Conservation (phyloP, 2,329 filamentous ascomycete species). For the Paraphaeosphaeria minitans region DNA sequence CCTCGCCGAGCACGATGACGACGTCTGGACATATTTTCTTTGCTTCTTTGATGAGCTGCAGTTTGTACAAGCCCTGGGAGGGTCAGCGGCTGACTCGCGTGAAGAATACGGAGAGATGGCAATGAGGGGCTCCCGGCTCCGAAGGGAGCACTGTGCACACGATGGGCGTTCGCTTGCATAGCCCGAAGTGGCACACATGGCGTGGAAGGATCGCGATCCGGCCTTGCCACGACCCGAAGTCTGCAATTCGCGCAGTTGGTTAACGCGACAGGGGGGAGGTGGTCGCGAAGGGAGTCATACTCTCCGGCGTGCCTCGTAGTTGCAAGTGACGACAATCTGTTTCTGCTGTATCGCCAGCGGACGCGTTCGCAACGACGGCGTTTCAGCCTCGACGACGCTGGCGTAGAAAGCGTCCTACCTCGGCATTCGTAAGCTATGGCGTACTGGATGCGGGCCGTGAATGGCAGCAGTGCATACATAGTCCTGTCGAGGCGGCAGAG, state of each 20-base stretch:
- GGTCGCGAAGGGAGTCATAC: constrained; percentile 36
- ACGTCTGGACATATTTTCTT: constrained; percentile 80
- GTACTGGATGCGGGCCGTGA: constrained; percentile 15
- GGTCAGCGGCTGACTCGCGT: constrained; percentile 30
- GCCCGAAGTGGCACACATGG: neutral
- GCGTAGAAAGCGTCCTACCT: constrained; percentile 94
- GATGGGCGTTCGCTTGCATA: constrained; percentile 1
- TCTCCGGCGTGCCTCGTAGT: constrained; percentile 82
- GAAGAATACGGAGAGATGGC: neutral
- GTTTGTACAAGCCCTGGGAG: constrained; percentile 67
- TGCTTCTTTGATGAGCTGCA: constrained; percentile 84
- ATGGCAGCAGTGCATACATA: constrained; percentile 33
- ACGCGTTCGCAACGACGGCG: constrained; percentile 71
- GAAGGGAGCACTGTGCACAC: too few species aligned
- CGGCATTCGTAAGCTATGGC: constrained; percentile 40
- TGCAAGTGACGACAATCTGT: constrained; percentile 72
- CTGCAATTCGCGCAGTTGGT: neutral
- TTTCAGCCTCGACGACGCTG: constrained; percentile 82
- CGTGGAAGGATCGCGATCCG: neutral
- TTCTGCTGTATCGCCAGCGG: constrained; percentile 91
- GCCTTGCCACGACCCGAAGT: neutral
- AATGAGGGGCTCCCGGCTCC: too few species aligned
- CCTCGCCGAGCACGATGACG: constrained; percentile 83
- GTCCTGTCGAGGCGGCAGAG: constrained; percentile 32
- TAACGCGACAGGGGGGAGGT: neutral